These are phyloP conservation scores for Calonectria multiphialidica DNA, from an alignment of 2,329 filamentous ascomycete genomes.

Conservation along the genomic window DNA sequence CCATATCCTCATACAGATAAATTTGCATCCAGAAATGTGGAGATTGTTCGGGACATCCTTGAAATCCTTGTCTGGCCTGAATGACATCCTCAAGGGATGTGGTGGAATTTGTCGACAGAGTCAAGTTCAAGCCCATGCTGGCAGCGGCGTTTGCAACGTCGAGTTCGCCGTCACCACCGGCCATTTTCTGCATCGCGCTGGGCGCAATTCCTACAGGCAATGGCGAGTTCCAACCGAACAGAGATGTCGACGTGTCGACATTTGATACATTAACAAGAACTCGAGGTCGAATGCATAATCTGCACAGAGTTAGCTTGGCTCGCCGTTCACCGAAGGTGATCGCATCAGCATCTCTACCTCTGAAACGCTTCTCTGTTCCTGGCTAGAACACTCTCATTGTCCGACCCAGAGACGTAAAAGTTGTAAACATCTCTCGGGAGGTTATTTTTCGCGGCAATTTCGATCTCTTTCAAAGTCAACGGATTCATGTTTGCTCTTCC, in stretches of 20 bases:
- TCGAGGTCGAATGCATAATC: neutral
- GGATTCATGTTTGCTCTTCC: neutral
- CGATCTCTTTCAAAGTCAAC: neutral
- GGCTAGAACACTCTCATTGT: neutral
- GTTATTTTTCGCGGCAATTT: neutral
- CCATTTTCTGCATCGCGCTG: slow-evolving; percentile 6
- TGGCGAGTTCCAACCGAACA: neutral
- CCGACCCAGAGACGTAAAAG: neutral
- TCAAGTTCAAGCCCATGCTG: neutral
- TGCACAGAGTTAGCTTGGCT: neutral
- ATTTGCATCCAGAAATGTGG: neutral
- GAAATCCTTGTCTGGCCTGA: too few species aligned
- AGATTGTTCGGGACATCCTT: neutral
- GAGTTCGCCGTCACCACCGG: neutral
- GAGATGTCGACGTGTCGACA: neutral
- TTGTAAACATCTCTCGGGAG: neutral
- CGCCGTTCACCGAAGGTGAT: too few species aligned
- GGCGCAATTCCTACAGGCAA: neutral
- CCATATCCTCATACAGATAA: neutral
- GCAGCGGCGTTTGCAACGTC: neutral
- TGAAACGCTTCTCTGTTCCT: neutral
- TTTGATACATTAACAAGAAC: neutral
- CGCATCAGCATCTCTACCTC: neutral
- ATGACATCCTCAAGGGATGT: neutral
- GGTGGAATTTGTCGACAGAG: neutral